These are phyloP conservation scores for Colletotrichum destructivum DNA, from an alignment of 2,329 filamentous ascomycete genomes.

Conservation along the genomic window DNA sequence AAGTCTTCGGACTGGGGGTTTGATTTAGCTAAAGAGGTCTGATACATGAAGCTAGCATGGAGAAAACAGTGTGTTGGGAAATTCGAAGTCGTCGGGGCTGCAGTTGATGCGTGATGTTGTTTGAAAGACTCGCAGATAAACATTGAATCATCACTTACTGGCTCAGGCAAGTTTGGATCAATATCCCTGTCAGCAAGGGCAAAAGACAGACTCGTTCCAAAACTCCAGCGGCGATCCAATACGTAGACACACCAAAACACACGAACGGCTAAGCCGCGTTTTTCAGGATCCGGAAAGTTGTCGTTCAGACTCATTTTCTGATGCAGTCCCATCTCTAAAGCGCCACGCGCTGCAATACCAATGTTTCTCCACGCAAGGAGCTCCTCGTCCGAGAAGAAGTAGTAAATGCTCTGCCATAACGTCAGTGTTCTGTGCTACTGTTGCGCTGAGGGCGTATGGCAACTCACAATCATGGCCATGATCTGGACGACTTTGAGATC, in stretches of 20 bases:
- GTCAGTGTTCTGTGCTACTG: neutral
- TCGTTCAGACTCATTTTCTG: slow-evolving; percentile 59
- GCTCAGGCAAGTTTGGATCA: slow-evolving; percentile 62
- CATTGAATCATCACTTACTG: slow-evolving; percentile 46
- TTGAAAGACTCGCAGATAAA: too few species aligned
- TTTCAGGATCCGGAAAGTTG: slow-evolving; percentile 51
- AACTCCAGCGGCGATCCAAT: slow-evolving; percentile 66
- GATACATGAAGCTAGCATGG: neutral
- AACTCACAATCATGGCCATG: slow-evolving; percentile 49
- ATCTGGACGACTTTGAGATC: slow-evolving; percentile 53
- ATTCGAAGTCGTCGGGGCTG: neutral
- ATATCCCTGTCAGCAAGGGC: slow-evolving; percentile 64
- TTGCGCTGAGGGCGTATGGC: accelerated
- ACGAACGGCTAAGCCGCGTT: slow-evolving; percentile 51
- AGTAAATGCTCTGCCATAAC: slow-evolving; percentile 55
- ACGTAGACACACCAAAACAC: slow-evolving; percentile 69
- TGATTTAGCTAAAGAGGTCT: neutral
- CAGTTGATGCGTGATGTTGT: neutral
- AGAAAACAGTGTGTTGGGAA: too few species aligned
- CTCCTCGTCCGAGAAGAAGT: slow-evolving; percentile 64
- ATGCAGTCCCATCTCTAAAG: slow-evolving; percentile 65
- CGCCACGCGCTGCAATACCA: slow-evolving; percentile 61
- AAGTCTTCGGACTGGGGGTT: slow-evolving; percentile 48
- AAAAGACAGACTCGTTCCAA: slow-evolving; percentile 66
- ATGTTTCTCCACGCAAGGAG: slow-evolving; percentile 64